These are phyloP conservation scores for Leucocoprinus leucothites DNA, from an alignment of 768 basidiomycete species.

Conservation along the genomic window DNA sequence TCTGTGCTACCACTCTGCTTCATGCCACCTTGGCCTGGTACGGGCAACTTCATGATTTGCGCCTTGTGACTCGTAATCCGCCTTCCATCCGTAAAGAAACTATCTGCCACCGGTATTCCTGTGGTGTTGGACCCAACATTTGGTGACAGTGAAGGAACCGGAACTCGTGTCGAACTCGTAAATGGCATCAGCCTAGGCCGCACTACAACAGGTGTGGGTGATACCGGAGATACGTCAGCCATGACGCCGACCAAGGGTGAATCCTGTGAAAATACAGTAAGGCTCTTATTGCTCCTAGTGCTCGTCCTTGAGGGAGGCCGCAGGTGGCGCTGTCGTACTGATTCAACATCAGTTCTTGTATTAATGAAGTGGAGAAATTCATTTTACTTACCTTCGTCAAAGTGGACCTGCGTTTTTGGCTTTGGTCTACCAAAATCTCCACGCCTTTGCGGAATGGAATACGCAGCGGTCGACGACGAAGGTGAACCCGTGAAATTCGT, in stretches of 20 bases:
- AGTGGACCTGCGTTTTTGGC: conserved; percentile 40
- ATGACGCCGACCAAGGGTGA: conserved; percentile 22
- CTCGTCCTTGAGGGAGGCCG: conserved; percentile 38
- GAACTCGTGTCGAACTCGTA: conserved; percentile 63
- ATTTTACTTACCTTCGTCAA: conserved; percentile 30
- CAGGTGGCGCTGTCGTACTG: not conserved
- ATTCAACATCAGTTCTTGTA: not conserved
- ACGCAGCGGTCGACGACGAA: conserved; percentile 59
- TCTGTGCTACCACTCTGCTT: conserved; percentile 48
- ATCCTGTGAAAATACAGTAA: conserved; percentile 7
- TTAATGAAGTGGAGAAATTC: not conserved
- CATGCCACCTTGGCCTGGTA: conserved; percentile 27
- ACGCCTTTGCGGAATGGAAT: conserved; percentile 64
- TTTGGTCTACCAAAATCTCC: conserved; percentile 67
- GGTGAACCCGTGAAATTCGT: conserved; percentile 57
- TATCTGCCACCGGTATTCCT: conserved; percentile 16
- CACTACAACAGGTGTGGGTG: conserved; percentile 25
- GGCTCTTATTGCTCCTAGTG: conserved; percentile 10
- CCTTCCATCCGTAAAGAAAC: conserved; percentile 26
- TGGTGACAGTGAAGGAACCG: conserved; percentile 35
- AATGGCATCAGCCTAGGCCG: conserved; percentile 71
- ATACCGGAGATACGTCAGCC: conserved; percentile 24
- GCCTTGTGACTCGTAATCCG: conserved; percentile 65
- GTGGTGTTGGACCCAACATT: conserved; percentile 19
- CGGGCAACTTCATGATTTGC: conserved; percentile 39